These are phyloP conservation scores for Cercospora sp. DNA, from an alignment of 2,329 filamentous ascomycete genomes.

Conservation along the genomic window DNA sequence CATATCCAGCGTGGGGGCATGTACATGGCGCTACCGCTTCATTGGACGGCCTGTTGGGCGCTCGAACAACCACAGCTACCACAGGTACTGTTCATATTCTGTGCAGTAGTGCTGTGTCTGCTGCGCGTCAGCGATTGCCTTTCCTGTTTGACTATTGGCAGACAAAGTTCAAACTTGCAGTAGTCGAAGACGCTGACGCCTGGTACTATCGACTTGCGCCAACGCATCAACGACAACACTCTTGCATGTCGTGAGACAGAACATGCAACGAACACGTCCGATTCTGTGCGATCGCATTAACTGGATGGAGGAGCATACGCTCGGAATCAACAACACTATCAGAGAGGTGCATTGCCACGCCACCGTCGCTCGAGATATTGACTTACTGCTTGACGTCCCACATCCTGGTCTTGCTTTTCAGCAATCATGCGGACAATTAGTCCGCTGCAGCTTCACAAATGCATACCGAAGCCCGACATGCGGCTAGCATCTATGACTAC, in stretches of 20 bases:
- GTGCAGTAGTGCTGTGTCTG: not conserved
- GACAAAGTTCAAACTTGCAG: not conserved
- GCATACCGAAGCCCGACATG: not conserved
- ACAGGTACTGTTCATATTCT: not conserved
- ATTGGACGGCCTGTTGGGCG: not conserved
- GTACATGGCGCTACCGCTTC: not conserved
- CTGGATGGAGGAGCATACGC: not conserved
- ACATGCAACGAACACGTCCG: not conserved
- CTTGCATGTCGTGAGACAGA: not conserved
- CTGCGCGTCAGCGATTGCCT: not conserved
- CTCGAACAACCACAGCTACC: not conserved
- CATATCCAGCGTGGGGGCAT: not conserved
- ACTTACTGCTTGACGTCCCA: not conserved
- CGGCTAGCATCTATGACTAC: not conserved
- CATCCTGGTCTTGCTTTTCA: not conserved
- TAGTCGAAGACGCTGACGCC: not conserved
- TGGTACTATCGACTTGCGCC: not conserved
- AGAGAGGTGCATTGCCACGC: not conserved
- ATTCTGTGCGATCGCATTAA: not conserved
- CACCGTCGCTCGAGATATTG: not conserved
- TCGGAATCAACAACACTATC: not conserved
- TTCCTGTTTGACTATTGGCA: not conserved
- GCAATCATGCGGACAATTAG: not conserved
- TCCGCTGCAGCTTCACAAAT: not conserved
- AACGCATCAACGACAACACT: not conserved